These are phyloP conservation scores for Rhazya stricta DNA, from an alignment of 257 asterid species.

Conservation along the genomic window DNA sequence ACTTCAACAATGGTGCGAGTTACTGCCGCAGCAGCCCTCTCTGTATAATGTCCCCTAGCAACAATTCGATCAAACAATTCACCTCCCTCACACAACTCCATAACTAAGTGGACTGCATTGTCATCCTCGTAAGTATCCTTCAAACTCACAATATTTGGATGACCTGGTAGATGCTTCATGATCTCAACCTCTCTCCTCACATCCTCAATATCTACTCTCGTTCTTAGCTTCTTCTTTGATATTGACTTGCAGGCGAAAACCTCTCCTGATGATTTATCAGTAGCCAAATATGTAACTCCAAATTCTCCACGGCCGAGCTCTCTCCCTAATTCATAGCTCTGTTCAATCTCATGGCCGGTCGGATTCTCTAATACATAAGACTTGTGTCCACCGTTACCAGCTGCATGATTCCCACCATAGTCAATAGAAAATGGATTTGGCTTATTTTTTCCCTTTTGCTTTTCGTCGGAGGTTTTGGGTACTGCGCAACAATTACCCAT, in stretches of 20 bases:
- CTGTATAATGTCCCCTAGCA: slow-evolving; percentile 49
- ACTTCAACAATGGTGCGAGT: slow-evolving; percentile 49
- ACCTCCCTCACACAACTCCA: slow-evolving; percentile 56
- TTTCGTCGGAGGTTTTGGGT: slow-evolving; percentile 26
- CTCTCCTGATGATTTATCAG: slow-evolving; percentile 36
- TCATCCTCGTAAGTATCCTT: slow-evolving; percentile 49
- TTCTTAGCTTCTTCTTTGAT: slow-evolving; percentile 48
- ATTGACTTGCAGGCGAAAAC: slow-evolving; percentile 44
- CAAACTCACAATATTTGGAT: slow-evolving; percentile 37
- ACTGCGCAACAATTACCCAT: slow-evolving; percentile 40
- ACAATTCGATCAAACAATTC: slow-evolving; percentile 48
- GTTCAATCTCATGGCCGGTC: slow-evolving; percentile 40
- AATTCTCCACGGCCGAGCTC: slow-evolving; percentile 54
- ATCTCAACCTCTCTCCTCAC: slow-evolving; percentile 49
- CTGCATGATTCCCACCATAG: slow-evolving; percentile 17
- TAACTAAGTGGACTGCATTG: slow-evolving; percentile 45
- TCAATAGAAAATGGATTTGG: slow-evolving; percentile 34
- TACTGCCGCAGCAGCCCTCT: slow-evolving; percentile 48
- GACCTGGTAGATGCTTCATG: slow-evolving; percentile 44
- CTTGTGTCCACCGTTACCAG: slow-evolving; percentile 37
- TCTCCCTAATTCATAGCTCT: slow-evolving; percentile 33
- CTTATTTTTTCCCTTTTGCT: slow-evolving; percentile 28
- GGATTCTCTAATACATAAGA: slow-evolving; percentile 37
- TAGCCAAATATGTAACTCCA: slow-evolving; percentile 43
- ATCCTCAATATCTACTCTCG: slow-evolving; percentile 49